phyloP scores from a whole-genome alignment of 2,329 filamentous ascomycete genomes.

The Apiospora hydei region DNA sequence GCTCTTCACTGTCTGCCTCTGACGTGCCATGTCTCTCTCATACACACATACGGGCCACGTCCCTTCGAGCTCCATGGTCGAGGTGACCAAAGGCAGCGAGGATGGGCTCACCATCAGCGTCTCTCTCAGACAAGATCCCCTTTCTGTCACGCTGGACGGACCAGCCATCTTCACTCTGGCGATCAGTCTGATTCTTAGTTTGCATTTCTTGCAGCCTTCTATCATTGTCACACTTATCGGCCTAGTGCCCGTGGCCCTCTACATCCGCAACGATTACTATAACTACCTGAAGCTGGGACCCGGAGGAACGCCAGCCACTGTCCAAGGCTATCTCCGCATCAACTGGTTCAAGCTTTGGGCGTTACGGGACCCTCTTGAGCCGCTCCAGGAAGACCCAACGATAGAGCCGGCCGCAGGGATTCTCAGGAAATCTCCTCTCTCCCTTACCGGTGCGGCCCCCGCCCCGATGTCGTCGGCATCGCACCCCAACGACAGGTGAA shows the following conservation, averaged over 20 bases:
- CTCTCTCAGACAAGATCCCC: constrained; percentile 56
- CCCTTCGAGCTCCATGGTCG: constrained; percentile 33
- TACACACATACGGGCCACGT: constrained; percentile 36
- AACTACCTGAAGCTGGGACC: constrained; percentile 81
- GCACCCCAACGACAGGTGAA: constrained; percentile 40
- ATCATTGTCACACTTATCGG: constrained; percentile 58
- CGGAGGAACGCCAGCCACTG: constrained; percentile 79
- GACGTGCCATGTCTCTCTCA: constrained; percentile 37
- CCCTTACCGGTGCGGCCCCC: constrained; percentile 66
- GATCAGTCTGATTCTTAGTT: constrained; percentile 55
- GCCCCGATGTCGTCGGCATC: constrained; percentile 41
- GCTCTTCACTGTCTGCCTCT: not conserved
- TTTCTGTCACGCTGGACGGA: constrained; percentile 62
- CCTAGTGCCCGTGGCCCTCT: constrained; percentile 55
- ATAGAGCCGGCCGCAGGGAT: constrained; percentile 65
- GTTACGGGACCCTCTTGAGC: constrained; percentile 72
- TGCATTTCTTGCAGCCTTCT: constrained; percentile 58
- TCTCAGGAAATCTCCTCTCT: constrained; percentile 58
- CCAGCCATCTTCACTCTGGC: constrained; percentile 54
- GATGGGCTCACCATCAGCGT: constrained; percentile 46
- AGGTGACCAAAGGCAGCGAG: constrained; percentile 29
- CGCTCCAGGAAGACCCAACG: constrained; percentile 59
- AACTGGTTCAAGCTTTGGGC: constrained; percentile 76
- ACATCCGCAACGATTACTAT: constrained; percentile 74
- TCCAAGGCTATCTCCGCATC: constrained; percentile 75